Percentiles rank a stretch among this genome's conserved stretches.
These are phyloP conservation scores for Termitomyces sp. DNA, from an alignment of 768 basidiomycete species.

Conservation along the genomic window DNA sequence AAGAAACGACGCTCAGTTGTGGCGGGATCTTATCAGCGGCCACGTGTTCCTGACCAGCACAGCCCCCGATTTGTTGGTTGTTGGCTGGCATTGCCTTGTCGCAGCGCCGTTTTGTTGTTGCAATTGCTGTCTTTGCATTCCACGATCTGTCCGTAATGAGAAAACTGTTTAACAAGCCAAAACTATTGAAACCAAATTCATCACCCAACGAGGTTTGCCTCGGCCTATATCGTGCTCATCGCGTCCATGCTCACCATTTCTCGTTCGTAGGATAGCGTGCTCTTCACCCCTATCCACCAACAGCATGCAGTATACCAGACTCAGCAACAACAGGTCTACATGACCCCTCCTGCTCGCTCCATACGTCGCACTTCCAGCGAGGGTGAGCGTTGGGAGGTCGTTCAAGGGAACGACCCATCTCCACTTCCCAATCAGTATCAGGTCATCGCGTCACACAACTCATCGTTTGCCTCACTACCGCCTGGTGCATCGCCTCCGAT, in stretches of 20 bases:
- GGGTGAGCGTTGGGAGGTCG: conserved; percentile 44
- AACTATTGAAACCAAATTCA: conserved; percentile 25
- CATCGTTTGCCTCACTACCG: conserved; percentile 44
- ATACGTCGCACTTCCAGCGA: conserved; percentile 21
- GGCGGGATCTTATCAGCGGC: neutral
- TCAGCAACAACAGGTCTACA: conserved; percentile 14
- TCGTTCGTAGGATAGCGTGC: conserved; percentile 13
- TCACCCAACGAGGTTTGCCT: conserved; percentile 24
- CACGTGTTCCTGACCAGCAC: conserved; percentile 1
- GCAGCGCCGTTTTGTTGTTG: neutral
- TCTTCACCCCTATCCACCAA: conserved; percentile 31
- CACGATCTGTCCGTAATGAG: conserved; percentile 1
- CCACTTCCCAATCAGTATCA: conserved; percentile 18
- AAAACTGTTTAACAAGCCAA: conserved; percentile 24
- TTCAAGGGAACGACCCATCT: conserved; percentile 24
- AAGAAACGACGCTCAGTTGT: neutral
- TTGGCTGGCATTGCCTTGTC: conserved; percentile 3
- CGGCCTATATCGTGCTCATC: neutral
- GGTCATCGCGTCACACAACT: conserved; percentile 39
- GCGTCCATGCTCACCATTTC: neutral
- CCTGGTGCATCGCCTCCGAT: conserved; percentile 36
- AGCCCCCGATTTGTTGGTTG: conserved; percentile 7
- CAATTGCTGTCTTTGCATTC: neutral
- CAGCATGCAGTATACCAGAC: conserved; percentile 27
- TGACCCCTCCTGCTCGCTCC: conserved; percentile 8